phyloP scores from a whole-genome alignment of 2,329 filamentous ascomycete species.

The Furcasterigmium sp. region DNA sequence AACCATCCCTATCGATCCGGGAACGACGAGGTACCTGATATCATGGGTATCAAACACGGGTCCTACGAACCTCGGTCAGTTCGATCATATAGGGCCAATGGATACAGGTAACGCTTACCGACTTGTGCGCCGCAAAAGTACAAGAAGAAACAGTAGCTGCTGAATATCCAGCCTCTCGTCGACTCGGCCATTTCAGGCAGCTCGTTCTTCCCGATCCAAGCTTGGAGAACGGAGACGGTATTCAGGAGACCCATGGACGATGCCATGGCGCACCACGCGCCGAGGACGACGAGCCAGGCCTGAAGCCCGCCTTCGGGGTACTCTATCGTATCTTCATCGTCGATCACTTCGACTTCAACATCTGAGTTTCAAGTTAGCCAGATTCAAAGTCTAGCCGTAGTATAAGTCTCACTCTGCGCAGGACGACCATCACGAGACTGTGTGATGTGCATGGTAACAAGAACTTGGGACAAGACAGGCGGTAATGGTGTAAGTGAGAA shows the following conservation, averaged over 20 bases:
- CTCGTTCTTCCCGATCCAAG: conserved; percentile 61
- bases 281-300: conserved; percentile 68
- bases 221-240: conserved; percentile 60
- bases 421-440: too few relatives aligned
- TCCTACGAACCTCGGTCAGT: conserved; percentile 20
- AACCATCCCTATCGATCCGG: conserved; percentile 51
- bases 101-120: conserved; percentile 20
- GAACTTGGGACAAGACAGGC: too few relatives aligned
- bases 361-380: too few relatives aligned
- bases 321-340: conserved; percentile 3
- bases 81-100: not conserved
- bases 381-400: too few relatives aligned
- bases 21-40: conserved; percentile 51
- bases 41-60: conserved; percentile 67
- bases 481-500: too few relatives aligned
- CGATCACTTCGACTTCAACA: too few relatives aligned
- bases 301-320: conserved; percentile 66
- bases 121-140: conserved; percentile 69
- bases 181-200: conserved; percentile 52
- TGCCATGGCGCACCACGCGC: conserved; percentile 61
- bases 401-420: too few relatives aligned
- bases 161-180: conserved; percentile 68
- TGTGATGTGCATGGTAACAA: too few relatives aligned
- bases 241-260: conserved; percentile 64
- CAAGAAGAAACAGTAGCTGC: conserved; percentile 63